Conservation (phyloP, 306 rosid species). For the Cicer yamashitae region DNA sequence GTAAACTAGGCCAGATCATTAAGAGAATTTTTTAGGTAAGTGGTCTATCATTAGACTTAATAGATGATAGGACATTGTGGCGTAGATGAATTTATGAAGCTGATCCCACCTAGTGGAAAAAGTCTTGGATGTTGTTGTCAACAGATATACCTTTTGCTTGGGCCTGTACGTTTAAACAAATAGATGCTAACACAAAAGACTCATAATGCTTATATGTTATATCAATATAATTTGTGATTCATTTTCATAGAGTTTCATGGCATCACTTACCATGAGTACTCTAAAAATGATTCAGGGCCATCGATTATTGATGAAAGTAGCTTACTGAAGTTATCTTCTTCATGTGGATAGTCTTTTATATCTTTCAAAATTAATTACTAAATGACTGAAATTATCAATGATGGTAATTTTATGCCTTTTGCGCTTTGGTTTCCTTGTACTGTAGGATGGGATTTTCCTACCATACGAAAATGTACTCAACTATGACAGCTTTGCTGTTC, state of each 20-base stretch:
- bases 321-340: slow-evolving; percentile 31
- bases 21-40: background rate
- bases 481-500: slow-evolving; percentile 87
- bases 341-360: slow-evolving; percentile 9
- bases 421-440: slow-evolving; percentile 39
- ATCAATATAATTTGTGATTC: slow-evolving; percentile 5
- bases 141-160: background rate
- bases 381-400: slow-evolving; percentile 29
- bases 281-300: slow-evolving; percentile 25
- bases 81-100: background rate
- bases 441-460: slow-evolving; percentile 86
- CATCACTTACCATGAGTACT: slow-evolving; percentile 1
- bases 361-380: background rate
- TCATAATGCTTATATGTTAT: background rate
- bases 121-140: background rate
- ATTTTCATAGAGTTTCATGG: slow-evolving; percentile 11
- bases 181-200: slow-evolving; percentile 4
- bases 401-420: slow-evolving; percentile 23
- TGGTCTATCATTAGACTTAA: background rate
- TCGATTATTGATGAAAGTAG: slow-evolving; percentile 34
- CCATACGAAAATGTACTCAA: slow-evolving; percentile 89
- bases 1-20: background rate
- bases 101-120: background rate
- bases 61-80: background rate
- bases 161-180: background rate